Conservation (phyloP, 2,329 filamentous ascomycete genomes). For the Mycosphaerella sp. region DNA sequence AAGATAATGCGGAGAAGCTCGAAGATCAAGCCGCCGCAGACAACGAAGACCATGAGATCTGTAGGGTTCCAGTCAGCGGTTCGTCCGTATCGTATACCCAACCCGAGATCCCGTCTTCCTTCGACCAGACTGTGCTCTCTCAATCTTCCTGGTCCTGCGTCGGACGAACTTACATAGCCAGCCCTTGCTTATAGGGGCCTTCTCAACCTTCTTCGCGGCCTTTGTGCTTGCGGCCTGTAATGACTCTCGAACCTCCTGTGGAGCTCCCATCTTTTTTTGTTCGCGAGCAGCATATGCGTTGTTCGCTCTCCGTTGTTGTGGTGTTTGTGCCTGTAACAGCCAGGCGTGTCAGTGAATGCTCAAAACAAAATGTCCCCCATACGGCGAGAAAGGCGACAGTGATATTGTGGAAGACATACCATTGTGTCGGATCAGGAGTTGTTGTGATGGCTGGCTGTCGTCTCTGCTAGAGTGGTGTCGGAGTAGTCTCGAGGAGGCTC, state of each 20-base stretch:
- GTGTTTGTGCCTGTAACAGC: slow-evolving; percentile 62
- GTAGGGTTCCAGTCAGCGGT: not conserved
- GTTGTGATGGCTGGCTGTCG: not conserved
- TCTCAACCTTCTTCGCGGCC: slow-evolving; percentile 29
- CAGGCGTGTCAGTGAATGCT: not conserved
- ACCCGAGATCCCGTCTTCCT: too few species aligned
- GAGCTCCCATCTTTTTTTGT: slow-evolving; percentile 67
- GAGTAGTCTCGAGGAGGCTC: too few species aligned
- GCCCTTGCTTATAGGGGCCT: slow-evolving; percentile 47
- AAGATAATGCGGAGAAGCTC: slow-evolving; percentile 49
- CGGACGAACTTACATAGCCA: slow-evolving; percentile 52
- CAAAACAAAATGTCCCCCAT: not conserved
- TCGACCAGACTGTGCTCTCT: not conserved
- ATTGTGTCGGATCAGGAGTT: slow-evolving; percentile 5
- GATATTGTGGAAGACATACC: not conserved
- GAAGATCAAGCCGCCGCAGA: slow-evolving; percentile 55
- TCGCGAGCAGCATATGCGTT: slow-evolving; percentile 69
- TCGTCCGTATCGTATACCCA: not conserved
- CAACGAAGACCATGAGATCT: slow-evolving; percentile 58
- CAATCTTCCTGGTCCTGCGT: not conserved
- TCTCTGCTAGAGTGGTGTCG: not conserved
- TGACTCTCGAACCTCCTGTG: slow-evolving; percentile 31
- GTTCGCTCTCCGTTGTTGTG: slow-evolving; percentile 74
- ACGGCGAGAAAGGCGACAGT: not conserved
- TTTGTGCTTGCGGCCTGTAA: slow-evolving; percentile 47